phyloP scores from a whole-genome alignment of 2,329 filamentous ascomycete species.

The Exophiala bonariae region DNA sequence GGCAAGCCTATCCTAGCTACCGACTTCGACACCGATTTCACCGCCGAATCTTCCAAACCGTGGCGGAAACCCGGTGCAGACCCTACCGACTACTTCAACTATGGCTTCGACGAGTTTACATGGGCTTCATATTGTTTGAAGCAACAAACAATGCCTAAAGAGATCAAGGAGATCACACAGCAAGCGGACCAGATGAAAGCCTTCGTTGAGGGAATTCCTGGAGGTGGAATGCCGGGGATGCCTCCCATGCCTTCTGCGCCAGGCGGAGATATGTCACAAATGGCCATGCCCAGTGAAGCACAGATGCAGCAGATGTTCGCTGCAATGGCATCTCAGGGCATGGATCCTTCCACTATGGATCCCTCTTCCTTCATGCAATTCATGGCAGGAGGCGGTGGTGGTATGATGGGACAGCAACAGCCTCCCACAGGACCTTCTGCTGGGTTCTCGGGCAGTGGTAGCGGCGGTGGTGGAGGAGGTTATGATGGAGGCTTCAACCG shows the following conservation, averaged over 20 bases:
- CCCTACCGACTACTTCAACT: conserved; percentile 78
- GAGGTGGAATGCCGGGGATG: conserved; percentile 44
- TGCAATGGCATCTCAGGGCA: conserved; percentile 54
- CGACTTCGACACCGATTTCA: conserved; percentile 72
- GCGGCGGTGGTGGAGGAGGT: conserved; percentile 20
- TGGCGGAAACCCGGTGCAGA: conserved; percentile 95
- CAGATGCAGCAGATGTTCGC: conserved; percentile 59
- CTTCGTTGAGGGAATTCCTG: conserved; percentile 50
- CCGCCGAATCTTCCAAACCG: conserved; percentile 76
- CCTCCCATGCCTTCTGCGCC: conserved; percentile 47
- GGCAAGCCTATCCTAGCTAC: conserved; percentile 81
- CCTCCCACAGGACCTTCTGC: conserved; percentile 27
- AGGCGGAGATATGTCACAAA: conserved; percentile 43
- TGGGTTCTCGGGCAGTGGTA: conserved; percentile 33
- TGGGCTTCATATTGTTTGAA: conserved; percentile 94
- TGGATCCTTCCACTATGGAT: conserved; percentile 55
- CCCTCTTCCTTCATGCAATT: conserved; percentile 57
- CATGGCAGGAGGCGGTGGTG: conserved; percentile 41
- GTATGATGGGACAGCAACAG: conserved; percentile 37
- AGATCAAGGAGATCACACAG: conserved; percentile 78
- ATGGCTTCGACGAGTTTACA: conserved; percentile 70
- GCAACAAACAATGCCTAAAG: conserved; percentile 74
- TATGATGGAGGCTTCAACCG: conserved; percentile 19
- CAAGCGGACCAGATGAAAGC: conserved; percentile 62
- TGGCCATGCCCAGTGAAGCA: conserved; percentile 27